Percentiles rank a stretch among this genome's conserved stretches.
These are phyloP conservation scores for Elongisporangium undulatum DNA, from an alignment of 352 stramenopile species.

Conservation along the genomic window DNA sequence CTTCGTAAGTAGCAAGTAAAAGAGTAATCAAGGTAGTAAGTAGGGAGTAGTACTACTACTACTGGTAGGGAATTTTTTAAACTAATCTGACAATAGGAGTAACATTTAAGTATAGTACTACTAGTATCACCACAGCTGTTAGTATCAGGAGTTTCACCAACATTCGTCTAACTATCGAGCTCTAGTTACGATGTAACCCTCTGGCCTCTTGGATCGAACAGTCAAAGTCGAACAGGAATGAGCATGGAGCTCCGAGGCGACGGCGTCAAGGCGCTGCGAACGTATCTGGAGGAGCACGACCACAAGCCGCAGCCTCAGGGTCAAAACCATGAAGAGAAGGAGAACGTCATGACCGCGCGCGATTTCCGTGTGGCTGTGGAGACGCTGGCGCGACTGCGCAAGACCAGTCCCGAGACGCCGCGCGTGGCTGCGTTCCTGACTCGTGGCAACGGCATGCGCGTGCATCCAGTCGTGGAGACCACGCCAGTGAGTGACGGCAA, in stretches of 20 bases:
- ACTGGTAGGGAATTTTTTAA: no score
- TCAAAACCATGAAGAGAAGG: slow-evolving; percentile 3
- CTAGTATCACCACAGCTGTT: neutral
- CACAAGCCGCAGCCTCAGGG: slow-evolving; percentile 9
- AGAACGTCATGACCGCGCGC: slow-evolving; percentile 7
- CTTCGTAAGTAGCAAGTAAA: no score
- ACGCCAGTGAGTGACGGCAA: slow-evolving; percentile 9
- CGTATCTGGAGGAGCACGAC: slow-evolving; percentile 16
- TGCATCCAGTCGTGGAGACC: slow-evolving; percentile 1
- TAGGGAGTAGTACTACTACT: no score
- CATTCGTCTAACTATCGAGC: neutral
- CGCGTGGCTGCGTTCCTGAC: slow-evolving; percentile 18
- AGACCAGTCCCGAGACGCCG: slow-evolving; percentile 14
- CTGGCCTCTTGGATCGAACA: no score
- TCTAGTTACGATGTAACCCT: neutral
- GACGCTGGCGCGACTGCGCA: slow-evolving; percentile 16
- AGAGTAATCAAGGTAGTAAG: no score
- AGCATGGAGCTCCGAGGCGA: slow-evolving; percentile 20
- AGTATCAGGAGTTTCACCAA: neutral
- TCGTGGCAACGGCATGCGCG: slow-evolving; percentile 6
- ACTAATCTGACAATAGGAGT: no score
- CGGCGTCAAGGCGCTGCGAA: slow-evolving; percentile 13
- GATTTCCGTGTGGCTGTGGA: slow-evolving; percentile 22
- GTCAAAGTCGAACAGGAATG: no score
- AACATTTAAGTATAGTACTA: slow-evolving; percentile 2